Evolutionary conservation across 257 asterid genomes (phyloP).

Genomic region (Jasminum sambac): DNA sequence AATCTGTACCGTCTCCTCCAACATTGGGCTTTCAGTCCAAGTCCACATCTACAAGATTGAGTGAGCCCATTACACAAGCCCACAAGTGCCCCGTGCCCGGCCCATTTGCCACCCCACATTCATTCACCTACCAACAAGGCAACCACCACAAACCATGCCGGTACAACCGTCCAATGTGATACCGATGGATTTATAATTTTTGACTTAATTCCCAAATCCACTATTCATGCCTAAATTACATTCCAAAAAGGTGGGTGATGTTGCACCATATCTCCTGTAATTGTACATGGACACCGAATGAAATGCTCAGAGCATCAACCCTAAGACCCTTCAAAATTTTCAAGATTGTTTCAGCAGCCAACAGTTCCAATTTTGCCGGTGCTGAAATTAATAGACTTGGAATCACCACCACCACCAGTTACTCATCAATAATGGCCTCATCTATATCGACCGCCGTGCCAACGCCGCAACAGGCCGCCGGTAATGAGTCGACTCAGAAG

Average conservation of each 20-base stretch:
- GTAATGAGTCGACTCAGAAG: conserved; percentile 25
- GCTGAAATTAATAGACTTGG: conserved; percentile 11
- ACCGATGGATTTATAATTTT: too few relatives aligned
- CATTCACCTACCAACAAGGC: too few relatives aligned
- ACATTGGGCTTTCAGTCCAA: too few relatives aligned
- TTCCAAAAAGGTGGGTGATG: not conserved
- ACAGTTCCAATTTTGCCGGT: not conserved
- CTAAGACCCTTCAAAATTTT: conserved; percentile 28
- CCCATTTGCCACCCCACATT: too few relatives aligned
- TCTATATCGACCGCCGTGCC: conserved; percentile 43
- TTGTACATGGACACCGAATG: conserved; percentile 44
- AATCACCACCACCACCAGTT: conserved; percentile 9
- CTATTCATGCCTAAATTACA: not conserved
- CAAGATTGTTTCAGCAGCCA: conserved; percentile 14
- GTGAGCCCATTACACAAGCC: too few relatives aligned
- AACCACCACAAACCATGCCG: too few relatives aligned
- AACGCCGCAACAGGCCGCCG: conserved; percentile 35
- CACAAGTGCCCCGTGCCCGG: too few relatives aligned
- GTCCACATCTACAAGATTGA: too few relatives aligned
- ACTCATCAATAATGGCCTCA: conserved; percentile 54
- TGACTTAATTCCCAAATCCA: not conserved
- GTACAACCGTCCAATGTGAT: too few relatives aligned
- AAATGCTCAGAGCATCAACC: conserved; percentile 33
- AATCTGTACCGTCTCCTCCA: too few relatives aligned
- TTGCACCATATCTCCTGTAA: conserved; percentile 19